Conservation (phyloP, 345 rosid species). For the Citrus medica region DNA sequence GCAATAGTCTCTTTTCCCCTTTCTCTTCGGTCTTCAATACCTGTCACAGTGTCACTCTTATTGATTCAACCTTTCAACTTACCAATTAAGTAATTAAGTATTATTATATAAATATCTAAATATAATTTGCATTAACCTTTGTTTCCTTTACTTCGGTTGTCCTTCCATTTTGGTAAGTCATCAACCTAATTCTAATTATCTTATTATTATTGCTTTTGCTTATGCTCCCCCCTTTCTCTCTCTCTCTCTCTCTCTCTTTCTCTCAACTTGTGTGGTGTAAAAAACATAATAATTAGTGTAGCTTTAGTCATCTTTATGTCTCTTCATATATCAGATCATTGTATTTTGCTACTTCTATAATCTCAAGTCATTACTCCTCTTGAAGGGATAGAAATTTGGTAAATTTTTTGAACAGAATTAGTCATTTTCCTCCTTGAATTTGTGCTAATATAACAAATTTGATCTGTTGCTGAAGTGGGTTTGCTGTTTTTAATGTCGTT, state of each 20-base stretch:
- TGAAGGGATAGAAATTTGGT: not conserved
- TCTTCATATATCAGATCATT: slow-evolving; percentile 17
- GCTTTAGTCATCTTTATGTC: slow-evolving; percentile 33
- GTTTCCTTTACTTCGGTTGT: slow-evolving; percentile 10
- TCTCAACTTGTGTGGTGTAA: not conserved
- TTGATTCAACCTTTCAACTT: slow-evolving; percentile 2
- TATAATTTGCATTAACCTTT: not conserved
- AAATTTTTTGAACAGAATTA: not conserved
- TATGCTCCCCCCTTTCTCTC: not conserved
- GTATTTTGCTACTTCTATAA: not conserved
- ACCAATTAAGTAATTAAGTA: not conserved
- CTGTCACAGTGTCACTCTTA: not conserved
- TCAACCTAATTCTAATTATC: slow-evolving; percentile 12
- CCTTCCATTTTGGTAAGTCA: slow-evolving; percentile 14
- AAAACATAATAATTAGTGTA: slow-evolving; percentile 27
- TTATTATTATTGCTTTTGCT: not conserved
- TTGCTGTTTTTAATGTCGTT: not conserved
- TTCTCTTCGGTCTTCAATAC: slow-evolving; percentile 24
- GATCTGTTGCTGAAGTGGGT: slow-evolving; percentile 9
- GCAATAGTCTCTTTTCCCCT: not conserved
- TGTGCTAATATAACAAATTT: slow-evolving; percentile 2
- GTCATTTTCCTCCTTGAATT: not conserved
- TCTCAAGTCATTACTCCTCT: not conserved
- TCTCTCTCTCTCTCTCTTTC: slow-evolving; percentile 17
- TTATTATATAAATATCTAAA: not conserved